A percentile compares a stretch with the other conserved stretches of the same genome.
Conservation (phyloP, 345 rosid genomes). For the Eutrema heterophyllum region DNA sequence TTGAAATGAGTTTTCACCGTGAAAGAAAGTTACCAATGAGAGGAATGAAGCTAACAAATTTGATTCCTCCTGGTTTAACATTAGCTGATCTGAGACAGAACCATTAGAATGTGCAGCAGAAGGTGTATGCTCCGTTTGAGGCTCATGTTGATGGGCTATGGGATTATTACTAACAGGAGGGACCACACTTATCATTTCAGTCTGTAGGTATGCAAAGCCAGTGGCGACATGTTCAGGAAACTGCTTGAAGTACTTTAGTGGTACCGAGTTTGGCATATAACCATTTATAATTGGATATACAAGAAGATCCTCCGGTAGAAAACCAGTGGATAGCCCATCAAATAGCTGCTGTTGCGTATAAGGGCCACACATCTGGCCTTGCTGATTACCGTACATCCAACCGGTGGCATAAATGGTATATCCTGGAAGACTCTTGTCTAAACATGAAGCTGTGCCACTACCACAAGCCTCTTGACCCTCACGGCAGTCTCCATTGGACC, state of each 20-base stretch:
- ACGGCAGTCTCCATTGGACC: slow-evolving; percentile 51
- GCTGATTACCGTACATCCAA: slow-evolving; percentile 86
- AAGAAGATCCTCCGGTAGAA: slow-evolving; percentile 80
- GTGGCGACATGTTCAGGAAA: slow-evolving; percentile 83
- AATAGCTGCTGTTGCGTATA: slow-evolving; percentile 77
- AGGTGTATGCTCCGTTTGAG: slow-evolving; percentile 25
- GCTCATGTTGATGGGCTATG: slow-evolving; percentile 25
- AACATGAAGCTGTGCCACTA: slow-evolving; percentile 36
- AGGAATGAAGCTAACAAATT: slow-evolving; percentile 25
- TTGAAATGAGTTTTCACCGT: slow-evolving; percentile 19
- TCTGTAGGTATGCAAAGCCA: slow-evolving; percentile 61
- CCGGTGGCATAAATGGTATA: slow-evolving; percentile 51
- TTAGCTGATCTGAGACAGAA: slow-evolving; percentile 26
- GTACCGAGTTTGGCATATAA: slow-evolving; percentile 52
- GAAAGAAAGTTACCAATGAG: slow-evolving; percentile 43
- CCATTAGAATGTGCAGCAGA: slow-evolving; percentile 25
- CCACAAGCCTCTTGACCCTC: slow-evolving; percentile 44
- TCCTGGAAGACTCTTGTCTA: slow-evolving; percentile 38
- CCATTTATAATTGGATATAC: slow-evolving; percentile 78
- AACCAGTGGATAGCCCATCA: slow-evolving; percentile 77
- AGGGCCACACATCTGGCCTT: slow-evolving; percentile 92
- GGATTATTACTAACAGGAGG: slow-evolving; percentile 24
- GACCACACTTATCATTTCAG: slow-evolving; percentile 28
- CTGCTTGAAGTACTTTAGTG: slow-evolving; percentile 80
- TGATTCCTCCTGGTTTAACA: slow-evolving; percentile 31